Evolutionary conservation across 495 filamentous ascomycete species (phyloP).

Genomic region (Podospora bellae-mahoneyi): DNA sequence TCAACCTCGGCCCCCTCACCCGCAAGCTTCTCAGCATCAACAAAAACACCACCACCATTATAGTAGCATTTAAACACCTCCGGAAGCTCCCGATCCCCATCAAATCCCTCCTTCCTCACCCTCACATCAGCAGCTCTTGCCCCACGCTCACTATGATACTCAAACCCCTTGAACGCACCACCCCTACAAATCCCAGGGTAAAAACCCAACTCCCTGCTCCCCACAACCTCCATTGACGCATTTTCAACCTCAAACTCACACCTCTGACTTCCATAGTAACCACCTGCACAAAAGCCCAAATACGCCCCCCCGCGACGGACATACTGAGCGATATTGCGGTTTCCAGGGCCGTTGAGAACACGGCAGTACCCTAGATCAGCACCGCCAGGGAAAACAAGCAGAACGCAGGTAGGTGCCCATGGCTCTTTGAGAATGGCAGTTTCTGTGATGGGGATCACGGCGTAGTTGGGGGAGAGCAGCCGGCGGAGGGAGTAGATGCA

Average conservation of each 20-base stretch:
- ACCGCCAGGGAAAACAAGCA: constrained; percentile 92
- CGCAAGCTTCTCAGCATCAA: constrained; percentile 61
- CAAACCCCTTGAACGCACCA: constrained; percentile 83
- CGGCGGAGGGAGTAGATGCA: constrained; percentile 83
- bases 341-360: constrained; percentile 82
- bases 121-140: constrained; percentile 68
- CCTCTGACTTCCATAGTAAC: constrained; percentile 75
- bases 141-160: constrained; percentile 85
- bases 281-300: constrained; percentile 90
- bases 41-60: constrained; percentile 95
- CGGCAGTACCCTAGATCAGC: constrained; percentile 91
- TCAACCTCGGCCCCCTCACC: constrained; percentile 61
- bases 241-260: constrained; percentile 94
- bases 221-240: constrained; percentile 77
- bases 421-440: constrained; percentile 83
- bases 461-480: constrained; percentile 89
- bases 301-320: constrained; percentile 83
- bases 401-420: constrained; percentile 80
- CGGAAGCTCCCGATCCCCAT: constrained; percentile 49
- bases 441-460: constrained; percentile 79
- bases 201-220: constrained; percentile 80
- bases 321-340: constrained; percentile 75
- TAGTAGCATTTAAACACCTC: constrained; percentile 75
- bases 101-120: constrained; percentile 60
- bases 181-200: constrained; percentile 85